phyloP scores from a whole-genome alignment of 768 basidiomycete species.

The Tylopilus vinaceipallidus region DNA sequence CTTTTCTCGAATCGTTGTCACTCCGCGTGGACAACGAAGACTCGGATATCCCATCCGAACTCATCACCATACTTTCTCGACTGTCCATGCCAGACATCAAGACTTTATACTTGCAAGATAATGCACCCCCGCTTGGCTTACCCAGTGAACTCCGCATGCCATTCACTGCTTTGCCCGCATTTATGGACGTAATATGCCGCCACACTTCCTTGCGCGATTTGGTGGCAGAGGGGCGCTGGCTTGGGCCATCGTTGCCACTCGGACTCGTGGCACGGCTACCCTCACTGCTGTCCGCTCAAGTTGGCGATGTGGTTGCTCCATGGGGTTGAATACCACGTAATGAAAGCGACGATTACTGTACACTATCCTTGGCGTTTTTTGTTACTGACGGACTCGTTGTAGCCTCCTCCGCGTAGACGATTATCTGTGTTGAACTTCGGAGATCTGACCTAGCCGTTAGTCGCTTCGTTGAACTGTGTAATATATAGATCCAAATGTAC shows the following conservation, averaged over 20 bases:
- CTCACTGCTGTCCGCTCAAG: slow-evolving; percentile 13
- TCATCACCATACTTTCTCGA: slow-evolving; percentile 50
- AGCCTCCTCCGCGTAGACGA: not conserved
- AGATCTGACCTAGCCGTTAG: slow-evolving; percentile 1
- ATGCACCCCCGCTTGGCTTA: slow-evolving; percentile 1
- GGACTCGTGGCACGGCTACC: slow-evolving; percentile 14
- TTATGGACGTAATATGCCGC: slow-evolving; percentile 5
- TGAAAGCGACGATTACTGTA: slow-evolving; percentile 1
- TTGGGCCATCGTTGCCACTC: slow-evolving; percentile 12
- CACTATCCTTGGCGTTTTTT: slow-evolving; percentile 1
- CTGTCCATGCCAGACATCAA: slow-evolving; percentile 47
- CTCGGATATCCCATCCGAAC: slow-evolving; percentile 63
- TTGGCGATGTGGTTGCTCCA: slow-evolving; percentile 4
- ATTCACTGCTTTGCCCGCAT: slow-evolving; percentile 41
- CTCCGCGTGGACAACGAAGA: slow-evolving; percentile 52
- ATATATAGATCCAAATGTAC: not conserved
- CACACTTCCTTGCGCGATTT: slow-evolving; percentile 12
- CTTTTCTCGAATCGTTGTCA: slow-evolving; percentile 45
- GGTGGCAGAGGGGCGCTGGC: slow-evolving; percentile 29
- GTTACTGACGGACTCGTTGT: slow-evolving; percentile 2
- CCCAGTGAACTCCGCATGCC: slow-evolving; percentile 15
- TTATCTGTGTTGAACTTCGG: slow-evolving; percentile 2
- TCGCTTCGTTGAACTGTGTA: slow-evolving; percentile 1
- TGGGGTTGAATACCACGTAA: slow-evolving; percentile 10
- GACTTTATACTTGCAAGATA: slow-evolving; percentile 49